phyloP scores from a whole-genome alignment of 106 monocot genomes.

The Triglochin maritima region DNA sequence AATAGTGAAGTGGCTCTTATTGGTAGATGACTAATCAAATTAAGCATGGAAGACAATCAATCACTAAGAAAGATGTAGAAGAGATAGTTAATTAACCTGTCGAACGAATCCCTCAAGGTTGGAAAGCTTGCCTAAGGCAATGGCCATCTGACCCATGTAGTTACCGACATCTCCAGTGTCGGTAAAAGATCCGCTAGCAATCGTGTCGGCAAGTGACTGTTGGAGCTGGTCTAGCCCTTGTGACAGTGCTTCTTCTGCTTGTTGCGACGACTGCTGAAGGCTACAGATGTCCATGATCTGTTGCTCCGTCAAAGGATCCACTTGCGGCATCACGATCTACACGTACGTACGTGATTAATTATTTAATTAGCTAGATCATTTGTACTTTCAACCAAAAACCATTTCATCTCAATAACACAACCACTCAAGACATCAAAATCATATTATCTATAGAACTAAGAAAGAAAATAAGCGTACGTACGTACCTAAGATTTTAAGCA shows the following conservation, averaged over 20 bases:
- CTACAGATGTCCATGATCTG: constrained; percentile 62
- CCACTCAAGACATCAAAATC: too few species aligned
- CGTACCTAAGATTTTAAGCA: too few species aligned
- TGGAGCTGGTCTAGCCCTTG: constrained; percentile 86
- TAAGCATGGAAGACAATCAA: too few species aligned
- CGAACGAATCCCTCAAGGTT: constrained; percentile 72
- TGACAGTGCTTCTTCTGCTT: constrained; percentile 93
- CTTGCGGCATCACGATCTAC: constrained; percentile 62
- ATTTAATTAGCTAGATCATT: background rate
- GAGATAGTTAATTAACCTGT: constrained; percentile 35
- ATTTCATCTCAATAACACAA: too few species aligned
- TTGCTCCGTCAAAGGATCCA: constrained; percentile 89
- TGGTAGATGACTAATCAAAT: too few species aligned
- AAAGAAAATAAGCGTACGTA: too few species aligned
- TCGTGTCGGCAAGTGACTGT: constrained; percentile 57
- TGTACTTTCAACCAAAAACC: too few species aligned
- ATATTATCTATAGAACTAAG: too few species aligned
- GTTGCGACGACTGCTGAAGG: constrained; percentile 82
- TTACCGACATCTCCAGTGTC: constrained; percentile 41
- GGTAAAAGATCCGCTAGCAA: constrained; percentile 37
- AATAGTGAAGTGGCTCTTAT: too few species aligned
- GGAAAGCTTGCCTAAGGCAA: constrained; percentile 61
- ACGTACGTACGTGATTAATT: background rate
- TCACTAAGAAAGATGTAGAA: background rate
- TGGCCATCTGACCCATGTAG: constrained; percentile 87